A percentile compares a stretch with the other conserved stretches of the same genome.
Conservation (phyloP, 148 eudicot genomes). For the Rhododendron williamsianum region DNA sequence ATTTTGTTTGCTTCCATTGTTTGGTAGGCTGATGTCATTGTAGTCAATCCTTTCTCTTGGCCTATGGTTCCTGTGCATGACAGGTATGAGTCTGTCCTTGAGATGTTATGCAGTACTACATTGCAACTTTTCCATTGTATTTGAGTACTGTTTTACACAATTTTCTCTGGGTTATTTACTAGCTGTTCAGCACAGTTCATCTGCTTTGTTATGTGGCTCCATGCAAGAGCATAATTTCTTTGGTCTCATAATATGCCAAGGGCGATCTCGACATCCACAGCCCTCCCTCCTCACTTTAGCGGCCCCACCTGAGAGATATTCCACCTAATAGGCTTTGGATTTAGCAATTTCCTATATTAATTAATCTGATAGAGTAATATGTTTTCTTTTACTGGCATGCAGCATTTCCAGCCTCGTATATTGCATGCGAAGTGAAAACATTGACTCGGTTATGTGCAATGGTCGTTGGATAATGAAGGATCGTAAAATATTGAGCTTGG, state of each 20-base stretch:
- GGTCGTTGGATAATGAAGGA: conserved; percentile 91
- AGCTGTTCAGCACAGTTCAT: background rate
- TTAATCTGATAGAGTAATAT: background rate
- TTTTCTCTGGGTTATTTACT: background rate
- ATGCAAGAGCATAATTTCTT: background rate
- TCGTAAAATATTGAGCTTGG: conserved; percentile 59
- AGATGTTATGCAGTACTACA: background rate
- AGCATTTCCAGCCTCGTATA: conserved; percentile 90
- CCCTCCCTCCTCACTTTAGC: background rate
- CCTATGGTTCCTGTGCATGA: conserved; percentile 86
- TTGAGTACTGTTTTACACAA: background rate
- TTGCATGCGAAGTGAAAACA: conserved; percentile 83
- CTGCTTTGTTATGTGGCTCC: background rate
- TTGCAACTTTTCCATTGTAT: background rate
- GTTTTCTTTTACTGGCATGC: conserved; percentile 23
- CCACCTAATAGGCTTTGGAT: background rate
- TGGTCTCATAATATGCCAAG: background rate
- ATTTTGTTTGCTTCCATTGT: conserved; percentile 1
- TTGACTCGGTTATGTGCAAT: conserved; percentile 85
- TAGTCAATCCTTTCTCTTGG: conserved; percentile 81
- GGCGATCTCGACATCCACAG: background rate
- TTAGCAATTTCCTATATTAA: background rate
- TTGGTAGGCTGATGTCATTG: conserved; percentile 72
- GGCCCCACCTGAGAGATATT: background rate
- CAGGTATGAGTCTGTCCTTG: conserved; percentile 38